phyloP scores from a whole-genome alignment of 1,284 basidiomycete species.

The Coniferiporia weirii region DNA sequence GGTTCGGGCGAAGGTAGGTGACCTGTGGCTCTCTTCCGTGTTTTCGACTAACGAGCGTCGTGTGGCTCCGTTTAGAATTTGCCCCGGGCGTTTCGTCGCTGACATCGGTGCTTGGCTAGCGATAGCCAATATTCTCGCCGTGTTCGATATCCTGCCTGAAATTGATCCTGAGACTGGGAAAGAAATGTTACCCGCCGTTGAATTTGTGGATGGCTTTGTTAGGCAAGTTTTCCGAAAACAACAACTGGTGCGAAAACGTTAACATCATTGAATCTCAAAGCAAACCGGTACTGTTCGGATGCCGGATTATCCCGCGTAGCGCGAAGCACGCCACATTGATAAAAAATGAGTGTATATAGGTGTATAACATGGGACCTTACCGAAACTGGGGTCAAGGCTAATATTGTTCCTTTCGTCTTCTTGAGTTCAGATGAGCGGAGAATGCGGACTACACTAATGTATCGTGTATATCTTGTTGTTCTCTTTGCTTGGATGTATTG shows the following conservation, averaged over 20 bases:
- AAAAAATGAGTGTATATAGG: not conserved
- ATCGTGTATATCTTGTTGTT: too few species aligned
- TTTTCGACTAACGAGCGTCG: constrained; percentile 20
- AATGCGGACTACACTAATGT: too few species aligned
- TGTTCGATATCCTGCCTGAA: constrained; percentile 13
- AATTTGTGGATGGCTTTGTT: not conserved
- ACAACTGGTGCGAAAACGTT: not conserved
- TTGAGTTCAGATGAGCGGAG: too few species aligned
- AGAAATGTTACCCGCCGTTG: too few species aligned
- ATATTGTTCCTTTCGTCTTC: too few species aligned
- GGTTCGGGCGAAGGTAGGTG: constrained; percentile 32
- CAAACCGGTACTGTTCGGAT: constrained; percentile 3
- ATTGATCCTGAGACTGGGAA: too few species aligned
- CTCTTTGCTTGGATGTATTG: too few species aligned
- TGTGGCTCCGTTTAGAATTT: constrained; percentile 17
- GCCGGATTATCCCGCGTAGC: constrained; percentile 8
- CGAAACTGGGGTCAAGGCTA: too few species aligned
- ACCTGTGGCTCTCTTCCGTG: constrained; percentile 25
- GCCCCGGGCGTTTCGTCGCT: constrained; percentile 23
- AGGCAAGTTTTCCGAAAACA: not conserved
- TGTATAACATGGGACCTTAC: too few species aligned
- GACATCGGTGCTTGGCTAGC: constrained; percentile 19
- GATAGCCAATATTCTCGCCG: constrained; percentile 12
- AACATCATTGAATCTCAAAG: not conserved
- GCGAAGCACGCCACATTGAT: constrained; percentile 1